Evolutionary conservation across 1,139 yeast genomes (phyloP).

Genomic region (Debaryomyces robertsiae): DNA sequence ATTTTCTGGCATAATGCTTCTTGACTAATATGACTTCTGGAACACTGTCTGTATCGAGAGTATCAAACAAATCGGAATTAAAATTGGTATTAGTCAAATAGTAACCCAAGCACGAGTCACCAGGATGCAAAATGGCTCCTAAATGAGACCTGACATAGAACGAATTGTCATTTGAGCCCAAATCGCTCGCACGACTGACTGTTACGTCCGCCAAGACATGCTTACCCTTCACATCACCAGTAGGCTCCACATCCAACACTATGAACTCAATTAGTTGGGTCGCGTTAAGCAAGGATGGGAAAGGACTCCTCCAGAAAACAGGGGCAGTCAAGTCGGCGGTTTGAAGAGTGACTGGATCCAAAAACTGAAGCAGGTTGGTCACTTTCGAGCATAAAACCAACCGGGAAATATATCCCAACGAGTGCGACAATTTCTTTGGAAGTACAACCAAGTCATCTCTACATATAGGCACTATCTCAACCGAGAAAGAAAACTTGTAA

Average conservation of each 20-base stretch:
- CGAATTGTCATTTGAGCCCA: slow-evolving; percentile 81
- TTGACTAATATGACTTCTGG: slow-evolving; percentile 94
- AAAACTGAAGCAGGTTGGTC: slow-evolving; percentile 78
- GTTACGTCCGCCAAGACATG: slow-evolving; percentile 87
- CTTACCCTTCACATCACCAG: slow-evolving; percentile 81
- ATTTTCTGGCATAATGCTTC: slow-evolving; percentile 84
- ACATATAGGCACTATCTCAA: slow-evolving; percentile 96
- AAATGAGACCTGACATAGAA: slow-evolving; percentile 85
- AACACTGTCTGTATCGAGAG: slow-evolving; percentile 57
- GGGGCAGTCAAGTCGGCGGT: slow-evolving; percentile 73
- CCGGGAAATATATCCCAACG: slow-evolving; percentile 81
- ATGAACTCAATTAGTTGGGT: slow-evolving; percentile 84
- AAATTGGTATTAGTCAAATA: slow-evolving; percentile 80
- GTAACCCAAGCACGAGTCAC: slow-evolving; percentile 93
- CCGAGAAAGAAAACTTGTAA: slow-evolving; percentile 89
- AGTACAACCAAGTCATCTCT: slow-evolving; percentile 92
- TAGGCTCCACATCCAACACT: slow-evolving; percentile 91
- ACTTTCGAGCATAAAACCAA: slow-evolving; percentile 84
- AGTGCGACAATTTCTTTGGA: slow-evolving; percentile 81
- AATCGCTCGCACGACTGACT: slow-evolving; percentile 81
- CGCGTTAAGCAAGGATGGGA: slow-evolving; percentile 73
- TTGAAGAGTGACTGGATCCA: slow-evolving; percentile 83
- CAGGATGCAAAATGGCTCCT: slow-evolving; percentile 93
- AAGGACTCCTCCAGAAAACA: slow-evolving; percentile 89
- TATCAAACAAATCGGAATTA: slow-evolving; percentile 84